Evolutionary conservation across 352 stramenopile genomes (phyloP).

Genomic region (Porosira glacialis): DNA sequence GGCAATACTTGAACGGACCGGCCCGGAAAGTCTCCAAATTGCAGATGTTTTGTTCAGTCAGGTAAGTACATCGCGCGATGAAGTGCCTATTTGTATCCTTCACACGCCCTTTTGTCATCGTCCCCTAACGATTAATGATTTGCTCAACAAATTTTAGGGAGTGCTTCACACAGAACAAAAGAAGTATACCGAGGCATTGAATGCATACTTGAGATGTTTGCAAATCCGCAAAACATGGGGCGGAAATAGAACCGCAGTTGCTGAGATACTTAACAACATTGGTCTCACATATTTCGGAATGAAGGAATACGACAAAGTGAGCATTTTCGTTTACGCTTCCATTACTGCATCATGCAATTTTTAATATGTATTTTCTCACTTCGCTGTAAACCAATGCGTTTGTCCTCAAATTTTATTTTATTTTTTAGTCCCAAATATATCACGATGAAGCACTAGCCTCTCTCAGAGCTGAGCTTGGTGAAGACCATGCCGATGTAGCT

Average conservation of each 20-base stretch:
- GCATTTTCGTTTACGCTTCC: too few species aligned
- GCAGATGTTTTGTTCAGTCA: conserved; percentile 58
- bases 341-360: too few species aligned
- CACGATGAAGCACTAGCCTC: conserved; percentile 59
- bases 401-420: too few species aligned
- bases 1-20: conserved; percentile 33
- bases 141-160: too few species aligned
- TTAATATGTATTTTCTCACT: too few species aligned
- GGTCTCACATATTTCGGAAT: conserved; percentile 57
- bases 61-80: too few species aligned
- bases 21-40: conserved; percentile 33
- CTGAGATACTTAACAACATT: conserved; percentile 71
- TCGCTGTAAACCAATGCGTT: too few species aligned
- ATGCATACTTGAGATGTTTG: conserved; percentile 45
- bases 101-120: too few species aligned
- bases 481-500: conserved; percentile 55
- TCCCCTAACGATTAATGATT: too few species aligned
- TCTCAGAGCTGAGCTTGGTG: conserved; percentile 52
- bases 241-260: conserved; percentile 40
- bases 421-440: conserved; percentile 59
- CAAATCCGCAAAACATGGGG: conserved; percentile 50
- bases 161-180: conserved; percentile 56
- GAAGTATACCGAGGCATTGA: conserved; percentile 49
- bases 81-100: too few species aligned
- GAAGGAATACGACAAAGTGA: conserved; percentile 58